Conservation (phyloP, 768 basidiomycete genomes). For the Pisolithus marmoratus region DNA sequence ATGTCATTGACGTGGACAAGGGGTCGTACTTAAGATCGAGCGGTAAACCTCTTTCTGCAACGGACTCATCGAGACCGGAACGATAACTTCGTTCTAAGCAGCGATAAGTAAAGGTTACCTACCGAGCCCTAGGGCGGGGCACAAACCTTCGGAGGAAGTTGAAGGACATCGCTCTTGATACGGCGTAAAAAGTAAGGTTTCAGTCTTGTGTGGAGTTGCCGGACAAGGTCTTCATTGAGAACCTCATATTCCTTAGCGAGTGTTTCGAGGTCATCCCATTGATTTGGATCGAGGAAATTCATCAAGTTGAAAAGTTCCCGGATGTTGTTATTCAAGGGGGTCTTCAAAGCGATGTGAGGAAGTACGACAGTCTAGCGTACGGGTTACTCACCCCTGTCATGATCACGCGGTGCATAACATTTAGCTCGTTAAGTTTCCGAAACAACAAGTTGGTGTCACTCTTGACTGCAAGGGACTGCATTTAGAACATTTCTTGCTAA, state of each 20-base stretch:
- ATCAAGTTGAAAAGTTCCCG: constrained; percentile 95
- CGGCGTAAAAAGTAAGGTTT: constrained; percentile 91
- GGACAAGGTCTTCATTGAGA: constrained; percentile 74
- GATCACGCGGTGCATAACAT: constrained; percentile 72
- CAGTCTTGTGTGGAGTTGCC: constrained; percentile 70
- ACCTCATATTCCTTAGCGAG: constrained; percentile 72
- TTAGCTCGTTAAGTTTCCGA: constrained; percentile 75
- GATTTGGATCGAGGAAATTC: constrained; percentile 81
- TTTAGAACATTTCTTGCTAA: not conserved
- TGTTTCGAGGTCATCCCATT: constrained; percentile 71
- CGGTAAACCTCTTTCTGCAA: constrained; percentile 87
- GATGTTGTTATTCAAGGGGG: constrained; percentile 96
- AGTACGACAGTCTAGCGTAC: not conserved
- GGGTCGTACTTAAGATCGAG: constrained; percentile 66
- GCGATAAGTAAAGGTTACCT: constrained; percentile 2
- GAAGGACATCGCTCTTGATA: constrained; percentile 87
- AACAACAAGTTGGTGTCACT: constrained; percentile 76
- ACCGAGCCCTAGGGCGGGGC: not conserved
- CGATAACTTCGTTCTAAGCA: constrained; percentile 79
- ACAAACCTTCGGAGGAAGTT: constrained; percentile 83
- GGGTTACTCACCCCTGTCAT: constrained; percentile 70
- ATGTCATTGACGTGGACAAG: constrained; percentile 12
- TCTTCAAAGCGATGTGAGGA: constrained; percentile 36
- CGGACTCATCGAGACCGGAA: constrained; percentile 83
- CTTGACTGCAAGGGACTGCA: constrained; percentile 54